phyloP scores from a whole-genome alignment of 139 green algal genomes.

The Trebouxia sp. region DNA sequence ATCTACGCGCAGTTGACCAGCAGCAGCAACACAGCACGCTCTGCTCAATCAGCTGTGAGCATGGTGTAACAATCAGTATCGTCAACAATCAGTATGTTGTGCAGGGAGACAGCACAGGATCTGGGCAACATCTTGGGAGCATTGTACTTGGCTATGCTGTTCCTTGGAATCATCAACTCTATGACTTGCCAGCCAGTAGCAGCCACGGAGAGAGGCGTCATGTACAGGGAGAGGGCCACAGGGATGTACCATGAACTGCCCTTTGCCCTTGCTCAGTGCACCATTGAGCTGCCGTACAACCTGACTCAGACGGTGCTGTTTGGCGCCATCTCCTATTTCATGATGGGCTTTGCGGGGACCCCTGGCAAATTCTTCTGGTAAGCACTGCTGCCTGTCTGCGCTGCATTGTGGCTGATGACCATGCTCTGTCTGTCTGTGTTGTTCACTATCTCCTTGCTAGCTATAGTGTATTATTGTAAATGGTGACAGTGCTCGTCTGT shows the following conservation, averaged over 20 bases:
- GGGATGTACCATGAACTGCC: conserved; percentile 48
- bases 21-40: too few species aligned
- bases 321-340: conserved; percentile 40
- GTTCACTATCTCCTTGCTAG: too few species aligned
- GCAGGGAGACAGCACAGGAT: conserved; percentile 40
- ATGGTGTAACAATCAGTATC: too few species aligned
- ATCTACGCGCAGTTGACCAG: too few species aligned
- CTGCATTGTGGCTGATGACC: too few species aligned
- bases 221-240: conserved; percentile 54
- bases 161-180: conserved; percentile 57
- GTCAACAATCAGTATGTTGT: neutral
- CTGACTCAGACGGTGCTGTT: conserved; percentile 50
- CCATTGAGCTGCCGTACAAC: conserved; percentile 57
- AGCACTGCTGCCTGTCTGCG: neutral
- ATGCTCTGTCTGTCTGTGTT: neutral
- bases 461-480: too few species aligned
- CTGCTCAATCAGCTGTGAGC: too few species aligned
- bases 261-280: conserved; percentile 44
- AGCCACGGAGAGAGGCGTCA: conserved; percentile 30
- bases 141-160: conserved; percentile 53
- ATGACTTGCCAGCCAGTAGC: conserved; percentile 49
- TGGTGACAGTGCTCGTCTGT: too few species aligned
- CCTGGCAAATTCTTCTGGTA: conserved; percentile 43
- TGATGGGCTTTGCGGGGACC: conserved; percentile 37
- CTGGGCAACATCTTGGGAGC: conserved; percentile 55